Percentiles rank a stretch among this genome's conserved stretches.
Conservation (phyloP, 2,329 filamentous ascomycete genomes). For the Talaromyces atroroseus region DNA sequence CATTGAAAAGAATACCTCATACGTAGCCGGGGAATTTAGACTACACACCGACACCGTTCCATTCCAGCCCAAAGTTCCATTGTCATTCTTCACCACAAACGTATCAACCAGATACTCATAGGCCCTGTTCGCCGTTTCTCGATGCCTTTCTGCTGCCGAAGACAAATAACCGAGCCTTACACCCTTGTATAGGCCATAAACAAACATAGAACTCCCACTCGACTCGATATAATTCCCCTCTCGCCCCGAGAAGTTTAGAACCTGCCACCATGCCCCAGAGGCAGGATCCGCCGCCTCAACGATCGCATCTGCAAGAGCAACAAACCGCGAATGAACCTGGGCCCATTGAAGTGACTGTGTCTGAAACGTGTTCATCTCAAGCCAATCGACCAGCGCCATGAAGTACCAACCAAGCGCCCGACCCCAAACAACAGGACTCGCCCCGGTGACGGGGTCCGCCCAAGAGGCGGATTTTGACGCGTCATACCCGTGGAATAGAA, state of each 20-base stretch:
- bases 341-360: constrained; percentile 29
- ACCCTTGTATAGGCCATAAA: constrained; percentile 49
- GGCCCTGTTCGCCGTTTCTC: constrained; percentile 37
- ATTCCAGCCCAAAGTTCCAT: constrained; percentile 48
- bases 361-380: constrained; percentile 41
- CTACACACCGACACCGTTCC: constrained; percentile 51
- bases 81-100: constrained; percentile 44
- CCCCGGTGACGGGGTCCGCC: constrained; percentile 48
- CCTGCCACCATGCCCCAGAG: constrained; percentile 53
- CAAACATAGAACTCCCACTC: constrained; percentile 55
- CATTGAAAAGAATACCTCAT: constrained; percentile 35
- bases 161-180: constrained; percentile 29
- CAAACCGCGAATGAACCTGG: constrained; percentile 37
- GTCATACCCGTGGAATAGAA: constrained; percentile 54
- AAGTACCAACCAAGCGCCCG: constrained; percentile 52
- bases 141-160: constrained; percentile 30
- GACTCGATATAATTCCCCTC: constrained; percentile 58
- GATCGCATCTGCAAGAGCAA: constrained; percentile 39
- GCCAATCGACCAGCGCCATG: constrained; percentile 47
- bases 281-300: constrained; percentile 37
- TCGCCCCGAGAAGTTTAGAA: constrained; percentile 48
- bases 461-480: constrained; percentile 45
- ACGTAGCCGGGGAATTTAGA: constrained; percentile 45
- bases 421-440: constrained; percentile 51
- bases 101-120: constrained; percentile 41